Evolutionary conservation across 129 eudicot genomes (phyloP).

Genomic region (Lactuca saligna): DNA sequence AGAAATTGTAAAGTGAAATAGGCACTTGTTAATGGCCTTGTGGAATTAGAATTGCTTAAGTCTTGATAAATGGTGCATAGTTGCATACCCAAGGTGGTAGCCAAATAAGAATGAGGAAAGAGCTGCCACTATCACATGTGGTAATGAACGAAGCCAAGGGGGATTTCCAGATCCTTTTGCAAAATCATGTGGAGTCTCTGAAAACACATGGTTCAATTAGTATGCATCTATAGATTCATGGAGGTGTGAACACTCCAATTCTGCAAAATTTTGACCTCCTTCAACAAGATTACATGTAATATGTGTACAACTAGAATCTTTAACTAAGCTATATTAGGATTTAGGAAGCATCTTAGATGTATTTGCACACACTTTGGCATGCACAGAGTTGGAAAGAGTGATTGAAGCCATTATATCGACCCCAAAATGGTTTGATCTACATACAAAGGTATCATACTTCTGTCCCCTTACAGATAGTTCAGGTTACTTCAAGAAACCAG

Average conservation of each 20-base stretch:
- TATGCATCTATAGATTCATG: too few relatives aligned
- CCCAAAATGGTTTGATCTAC: too few relatives aligned
- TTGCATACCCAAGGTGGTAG: slow-evolving; percentile 75
- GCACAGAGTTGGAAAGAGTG: slow-evolving; percentile 1
- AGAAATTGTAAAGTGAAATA: neutral
- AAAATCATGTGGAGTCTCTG: slow-evolving; percentile 39
- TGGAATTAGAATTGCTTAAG: neutral
- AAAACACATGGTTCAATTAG: slow-evolving; percentile 19
- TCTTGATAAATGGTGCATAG: slow-evolving; percentile 23
- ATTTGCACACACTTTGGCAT: neutral
- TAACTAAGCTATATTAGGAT: neutral
- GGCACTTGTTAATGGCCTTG: slow-evolving; percentile 4
- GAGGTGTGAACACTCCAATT: too few relatives aligned
- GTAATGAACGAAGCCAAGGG: slow-evolving; percentile 69
- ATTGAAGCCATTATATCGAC: neutral
- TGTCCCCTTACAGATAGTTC: too few relatives aligned
- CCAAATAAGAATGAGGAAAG: slow-evolving; percentile 75
- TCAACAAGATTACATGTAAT: slow-evolving; percentile 10
- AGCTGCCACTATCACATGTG: slow-evolving; percentile 84
- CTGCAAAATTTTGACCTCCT: slow-evolving; percentile 8
- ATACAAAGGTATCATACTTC: too few relatives aligned
- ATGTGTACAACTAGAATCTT: neutral
- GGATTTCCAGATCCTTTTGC: slow-evolving; percentile 67
- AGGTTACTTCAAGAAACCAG: too few relatives aligned
- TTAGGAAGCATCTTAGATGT: neutral